Conservation (phyloP, 148 eudicot species). For the Amaranthus cruentus region DNA sequence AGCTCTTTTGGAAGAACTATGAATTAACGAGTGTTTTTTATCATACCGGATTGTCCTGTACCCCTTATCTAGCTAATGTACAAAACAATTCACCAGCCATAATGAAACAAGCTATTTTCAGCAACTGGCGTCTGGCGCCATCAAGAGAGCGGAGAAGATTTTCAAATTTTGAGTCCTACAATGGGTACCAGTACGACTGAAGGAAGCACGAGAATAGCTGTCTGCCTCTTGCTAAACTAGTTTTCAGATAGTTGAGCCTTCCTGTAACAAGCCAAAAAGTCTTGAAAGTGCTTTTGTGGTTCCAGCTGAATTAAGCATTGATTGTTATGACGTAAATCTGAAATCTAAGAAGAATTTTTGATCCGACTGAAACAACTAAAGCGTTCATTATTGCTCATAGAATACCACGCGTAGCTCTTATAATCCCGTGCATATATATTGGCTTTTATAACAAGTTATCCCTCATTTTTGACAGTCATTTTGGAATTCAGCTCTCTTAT, state of each 20-base stretch:
- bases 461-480: no score
- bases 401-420: not conserved
- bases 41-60: not conserved
- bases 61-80: not conserved
- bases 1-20: not conserved
- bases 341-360: not conserved
- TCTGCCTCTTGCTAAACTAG: not conserved
- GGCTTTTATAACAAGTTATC: no score
- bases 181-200: not conserved
- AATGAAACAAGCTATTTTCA: not conserved
- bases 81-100: not conserved
- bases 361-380: not conserved
- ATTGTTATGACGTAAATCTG: not conserved
- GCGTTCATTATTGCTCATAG: not conserved
- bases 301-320: not conserved
- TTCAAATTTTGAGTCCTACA: not conserved
- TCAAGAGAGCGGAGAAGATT: not conserved
- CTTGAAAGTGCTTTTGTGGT: not conserved
- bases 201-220: not conserved
- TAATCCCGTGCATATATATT: not conserved
- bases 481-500: no score
- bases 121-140: not conserved
- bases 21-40: not conserved
- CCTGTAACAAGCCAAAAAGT: not conserved
- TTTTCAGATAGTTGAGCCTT: not conserved